Base-by-base conservation (phyloP, 208 protist genomes). In the Acanthamoeba divionensis region DNA sequence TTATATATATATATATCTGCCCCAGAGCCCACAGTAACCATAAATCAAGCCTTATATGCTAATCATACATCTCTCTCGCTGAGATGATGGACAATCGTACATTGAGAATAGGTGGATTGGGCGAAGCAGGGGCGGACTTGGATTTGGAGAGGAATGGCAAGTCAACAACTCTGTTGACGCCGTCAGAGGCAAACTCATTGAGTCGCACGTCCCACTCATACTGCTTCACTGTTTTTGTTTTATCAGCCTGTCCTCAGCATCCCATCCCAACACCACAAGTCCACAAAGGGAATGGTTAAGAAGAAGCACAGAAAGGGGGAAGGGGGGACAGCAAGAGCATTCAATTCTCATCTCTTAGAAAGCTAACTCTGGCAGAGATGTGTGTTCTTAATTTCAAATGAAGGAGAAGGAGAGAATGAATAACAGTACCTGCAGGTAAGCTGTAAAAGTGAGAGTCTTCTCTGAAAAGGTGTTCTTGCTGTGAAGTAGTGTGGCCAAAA, bases 381-480 rank as follows among this genome's bases (percentile, higher is more conserved):
- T 18, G 13, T 57, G 52, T 57, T 13, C 52, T n/a, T n/a, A 18
- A 18, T 13, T 13, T 18, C 18, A 57, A n/a, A 12, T 10, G 7
- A 15, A 31, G 9, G 62, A 67, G 65, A 7, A 15, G 63, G 24
- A 41, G 6, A 69, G 62, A 69, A n/a, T 69, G n/a, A n/a, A n/a
- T n/a, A n/a, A 26, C 2, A 13, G 1, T 29, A 80, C 69, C 69
- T 80, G 69, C 0, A 29, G 33, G 44, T 80, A 18, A 29, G 57
- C 29, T 0, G 69, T 80, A n/a, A 80, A 29, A n/a, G 50, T 18
- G 26, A 80, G 33, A 41, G 50, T 80, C 69, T 80, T 80, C 47
- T 55, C 44, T 0, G 69, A 44, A n/a, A 80, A 80, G 47, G 50
- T 80, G 69, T 48, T 48, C 69, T 80, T 80, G 69, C 57, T 33